Evolutionary conservation across 2,329 filamentous ascomycete genomes (phyloP).

Genomic region (Amphichorda felina): DNA sequence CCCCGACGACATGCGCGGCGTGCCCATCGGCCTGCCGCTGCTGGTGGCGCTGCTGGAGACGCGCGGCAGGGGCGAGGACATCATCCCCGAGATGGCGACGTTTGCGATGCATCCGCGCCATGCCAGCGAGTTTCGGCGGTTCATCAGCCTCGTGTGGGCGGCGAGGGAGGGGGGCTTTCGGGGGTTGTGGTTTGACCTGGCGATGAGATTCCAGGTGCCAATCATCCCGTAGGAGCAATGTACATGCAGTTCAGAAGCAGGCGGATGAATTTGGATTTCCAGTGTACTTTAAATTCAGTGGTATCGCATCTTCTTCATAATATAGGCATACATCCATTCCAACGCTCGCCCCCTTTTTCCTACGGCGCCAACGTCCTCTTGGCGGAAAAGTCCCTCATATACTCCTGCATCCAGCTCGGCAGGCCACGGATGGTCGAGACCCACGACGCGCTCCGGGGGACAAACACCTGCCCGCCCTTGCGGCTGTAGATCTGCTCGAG

Average conservation of each 20-base stretch:
- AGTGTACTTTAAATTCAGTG: no score
- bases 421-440: slow-evolving; percentile 19
- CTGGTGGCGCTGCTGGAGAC: slow-evolving; percentile 7
- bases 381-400: not conserved
- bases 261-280: no score
- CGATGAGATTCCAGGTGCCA: slow-evolving; percentile 1
- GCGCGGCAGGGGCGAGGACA: slow-evolving; percentile 1
- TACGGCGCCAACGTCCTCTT: not conserved
- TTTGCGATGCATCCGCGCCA: slow-evolving; percentile 3
- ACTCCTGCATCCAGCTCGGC: slow-evolving; percentile 15
- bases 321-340: no score
- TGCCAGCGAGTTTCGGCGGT: not conserved
- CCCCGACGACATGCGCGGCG: slow-evolving; percentile 1
- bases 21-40: slow-evolving; percentile 7
- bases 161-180: slow-evolving; percentile 4
- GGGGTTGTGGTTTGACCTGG: slow-evolving; percentile 6
- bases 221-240: not conserved
- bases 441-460: slow-evolving; percentile 15
- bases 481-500: slow-evolving; percentile 27
- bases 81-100: slow-evolving; percentile 3
- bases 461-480: slow-evolving; percentile 26
- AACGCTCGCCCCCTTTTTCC: no score
- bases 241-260: no score
- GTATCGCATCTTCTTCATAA: no score
- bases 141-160: slow-evolving; percentile 4